Evolutionary conservation across 192 early-diverging fungal genomes (phyloP).

Genomic region (Coemansia sp.): DNA sequence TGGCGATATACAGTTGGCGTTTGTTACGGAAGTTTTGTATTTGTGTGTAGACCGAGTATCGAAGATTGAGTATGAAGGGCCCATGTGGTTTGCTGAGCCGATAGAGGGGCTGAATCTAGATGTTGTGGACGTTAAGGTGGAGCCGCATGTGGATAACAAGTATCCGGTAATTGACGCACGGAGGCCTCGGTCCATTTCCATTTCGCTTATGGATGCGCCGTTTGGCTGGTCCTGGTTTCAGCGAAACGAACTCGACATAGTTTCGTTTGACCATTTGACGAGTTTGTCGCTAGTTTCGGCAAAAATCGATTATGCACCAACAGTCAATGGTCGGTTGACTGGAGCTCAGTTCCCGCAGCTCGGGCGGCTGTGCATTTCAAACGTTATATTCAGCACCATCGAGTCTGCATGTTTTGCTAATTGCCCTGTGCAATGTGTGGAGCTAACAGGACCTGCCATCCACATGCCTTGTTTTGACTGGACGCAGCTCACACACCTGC

Average conservation of each 20-base stretch:
- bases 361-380: not conserved
- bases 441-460: not conserved
- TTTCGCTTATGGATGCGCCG: too few relatives aligned
- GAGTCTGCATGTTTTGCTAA: not conserved
- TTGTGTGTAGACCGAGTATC: not conserved
- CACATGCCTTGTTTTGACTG: not conserved
- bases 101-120: not conserved
- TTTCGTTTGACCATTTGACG: not conserved
- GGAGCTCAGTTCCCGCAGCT: not conserved
- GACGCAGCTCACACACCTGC: not conserved
- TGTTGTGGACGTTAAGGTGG: not conserved
- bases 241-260: not conserved
- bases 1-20: not conserved
- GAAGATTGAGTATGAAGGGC: not conserved
- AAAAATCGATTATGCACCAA: not conserved
- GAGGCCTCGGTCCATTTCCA: too few relatives aligned
- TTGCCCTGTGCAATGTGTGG: not conserved
- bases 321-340: not conserved
- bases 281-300: not conserved
- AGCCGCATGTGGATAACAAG: too few relatives aligned
- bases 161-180: too few relatives aligned
- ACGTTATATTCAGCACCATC: not conserved
- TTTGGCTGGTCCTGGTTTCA: too few relatives aligned
- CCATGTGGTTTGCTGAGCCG: not conserved
- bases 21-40: not conserved